Conservation (phyloP, 352 stramenopile species). For the Globisporangium camurandrum region DNA sequence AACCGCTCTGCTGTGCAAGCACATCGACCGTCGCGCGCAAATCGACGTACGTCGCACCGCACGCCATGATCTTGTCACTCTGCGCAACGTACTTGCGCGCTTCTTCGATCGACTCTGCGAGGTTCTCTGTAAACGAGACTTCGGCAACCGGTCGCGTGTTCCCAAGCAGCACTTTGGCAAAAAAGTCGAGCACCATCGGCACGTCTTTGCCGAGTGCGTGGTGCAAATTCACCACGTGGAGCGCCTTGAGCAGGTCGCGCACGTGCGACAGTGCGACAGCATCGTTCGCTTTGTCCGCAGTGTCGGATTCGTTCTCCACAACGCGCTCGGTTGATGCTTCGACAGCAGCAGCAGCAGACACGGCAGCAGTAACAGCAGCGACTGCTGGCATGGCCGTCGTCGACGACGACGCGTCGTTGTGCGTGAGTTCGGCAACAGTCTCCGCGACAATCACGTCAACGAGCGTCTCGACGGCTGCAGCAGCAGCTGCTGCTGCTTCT, state of each 20-base stretch:
- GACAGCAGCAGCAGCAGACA: background rate
- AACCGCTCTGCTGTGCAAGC: conserved; percentile 25
- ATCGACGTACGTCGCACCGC: conserved; percentile 59
- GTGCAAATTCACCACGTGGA: conserved; percentile 75
- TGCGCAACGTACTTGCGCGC: conserved; percentile 59
- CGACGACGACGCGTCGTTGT: conserved; percentile 3
- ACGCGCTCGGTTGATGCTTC: too few species aligned
- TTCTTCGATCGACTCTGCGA: conserved; percentile 69
- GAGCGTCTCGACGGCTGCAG: conserved; percentile 11
- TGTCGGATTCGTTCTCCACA: too few species aligned
- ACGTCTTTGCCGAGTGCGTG: conserved; percentile 66
- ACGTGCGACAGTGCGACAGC: too few species aligned
- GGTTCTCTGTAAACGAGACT: conserved; percentile 70
- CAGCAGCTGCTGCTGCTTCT: conserved; percentile 1
- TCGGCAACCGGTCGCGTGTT: conserved; percentile 71
- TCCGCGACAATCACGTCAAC: conserved; percentile 3
- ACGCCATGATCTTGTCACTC: conserved; percentile 71
- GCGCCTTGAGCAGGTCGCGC: conserved; percentile 60
- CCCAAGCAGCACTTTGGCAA: conserved; percentile 75
- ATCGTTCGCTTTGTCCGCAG: too few species aligned
- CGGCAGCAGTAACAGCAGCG: too few species aligned
- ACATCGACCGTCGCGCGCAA: conserved; percentile 52
- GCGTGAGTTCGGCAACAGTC: background rate
- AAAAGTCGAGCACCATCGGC: conserved; percentile 79
- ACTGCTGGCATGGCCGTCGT: conserved; percentile 8